Evolutionary conservation across 2,329 filamentous ascomycete genomes (phyloP).

Genomic region (Amauroascus niger): DNA sequence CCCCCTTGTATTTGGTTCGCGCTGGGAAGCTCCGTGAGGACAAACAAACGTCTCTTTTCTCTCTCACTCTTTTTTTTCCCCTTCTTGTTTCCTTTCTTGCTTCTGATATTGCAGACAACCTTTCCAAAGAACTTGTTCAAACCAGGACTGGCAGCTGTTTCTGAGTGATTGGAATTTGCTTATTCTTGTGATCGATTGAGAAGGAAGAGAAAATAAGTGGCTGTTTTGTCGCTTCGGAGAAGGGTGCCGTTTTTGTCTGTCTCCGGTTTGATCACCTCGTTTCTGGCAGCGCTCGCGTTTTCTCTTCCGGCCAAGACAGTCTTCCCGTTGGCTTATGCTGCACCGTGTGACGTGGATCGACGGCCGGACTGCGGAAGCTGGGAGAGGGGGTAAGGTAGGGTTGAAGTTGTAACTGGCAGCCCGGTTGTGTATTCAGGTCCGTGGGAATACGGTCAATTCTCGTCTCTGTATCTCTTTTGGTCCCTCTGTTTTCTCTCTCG

Average conservation of each 20-base stretch:
- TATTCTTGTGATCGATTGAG: not conserved
- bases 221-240: not conserved
- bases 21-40: not conserved
- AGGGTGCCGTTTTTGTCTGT: not conserved
- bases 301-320: constrained; percentile 1
- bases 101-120: not conserved
- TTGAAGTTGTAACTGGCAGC: not conserved
- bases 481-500: not conserved
- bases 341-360: constrained; percentile 11
- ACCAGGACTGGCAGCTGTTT: not conserved
- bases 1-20: not conserved
- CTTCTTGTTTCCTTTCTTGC: not conserved
- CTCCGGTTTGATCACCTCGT: not conserved
- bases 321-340: constrained; percentile 5
- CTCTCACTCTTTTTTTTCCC: not conserved
- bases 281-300: constrained; percentile 3
- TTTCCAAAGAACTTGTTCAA: not conserved
- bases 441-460: not conserved
- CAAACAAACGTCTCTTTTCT: not conserved
- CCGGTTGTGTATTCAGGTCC: not conserved
- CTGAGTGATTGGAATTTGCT: not conserved
- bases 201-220: not conserved
- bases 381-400: no score
- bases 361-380: constrained; percentile 4
- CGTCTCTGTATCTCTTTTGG: no score